Percentiles rank a stretch among this genome's conserved stretches.
Conservation (phyloP, 176 grass and related monocot species). For the Typha latifolia region DNA sequence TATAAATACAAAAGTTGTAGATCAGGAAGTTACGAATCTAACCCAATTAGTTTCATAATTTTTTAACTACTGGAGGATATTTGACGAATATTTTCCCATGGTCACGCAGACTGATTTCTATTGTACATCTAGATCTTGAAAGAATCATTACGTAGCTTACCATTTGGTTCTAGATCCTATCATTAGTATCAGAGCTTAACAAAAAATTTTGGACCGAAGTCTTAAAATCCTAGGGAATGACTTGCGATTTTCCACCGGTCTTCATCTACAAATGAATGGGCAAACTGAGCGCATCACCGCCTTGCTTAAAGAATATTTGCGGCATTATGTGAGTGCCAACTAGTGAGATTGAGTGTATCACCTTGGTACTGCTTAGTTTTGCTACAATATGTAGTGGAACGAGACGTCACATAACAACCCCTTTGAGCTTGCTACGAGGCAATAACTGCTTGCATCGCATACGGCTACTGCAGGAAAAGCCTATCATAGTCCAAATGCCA, state of each 20-base stretch:
- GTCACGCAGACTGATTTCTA: no score
- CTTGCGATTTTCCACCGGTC: neutral
- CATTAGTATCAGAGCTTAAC: no score
- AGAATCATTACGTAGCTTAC: no score
- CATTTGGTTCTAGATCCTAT: no score
- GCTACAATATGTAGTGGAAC: neutral
- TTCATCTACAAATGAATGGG: neutral
- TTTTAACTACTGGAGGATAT: no score
- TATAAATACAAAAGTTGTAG: no score
- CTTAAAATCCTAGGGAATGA: neutral
- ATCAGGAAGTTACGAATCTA: no score
- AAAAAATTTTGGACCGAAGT: neutral
- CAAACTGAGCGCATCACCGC: neutral
- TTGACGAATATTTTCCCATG: no score
- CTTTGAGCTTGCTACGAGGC: neutral
- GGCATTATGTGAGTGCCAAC: neutral
- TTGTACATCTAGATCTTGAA: no score
- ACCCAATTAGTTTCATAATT: no score
- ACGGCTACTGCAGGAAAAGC: neutral
- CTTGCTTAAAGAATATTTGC: neutral
- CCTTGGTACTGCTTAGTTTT: neutral
- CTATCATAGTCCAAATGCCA: no score
- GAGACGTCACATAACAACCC: neutral
- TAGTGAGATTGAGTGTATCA: neutral
- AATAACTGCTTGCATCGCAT: neutral